phyloP scores from a whole-genome alignment of 2,329 filamentous ascomycete species.

The Apiospora malaysiana region DNA sequence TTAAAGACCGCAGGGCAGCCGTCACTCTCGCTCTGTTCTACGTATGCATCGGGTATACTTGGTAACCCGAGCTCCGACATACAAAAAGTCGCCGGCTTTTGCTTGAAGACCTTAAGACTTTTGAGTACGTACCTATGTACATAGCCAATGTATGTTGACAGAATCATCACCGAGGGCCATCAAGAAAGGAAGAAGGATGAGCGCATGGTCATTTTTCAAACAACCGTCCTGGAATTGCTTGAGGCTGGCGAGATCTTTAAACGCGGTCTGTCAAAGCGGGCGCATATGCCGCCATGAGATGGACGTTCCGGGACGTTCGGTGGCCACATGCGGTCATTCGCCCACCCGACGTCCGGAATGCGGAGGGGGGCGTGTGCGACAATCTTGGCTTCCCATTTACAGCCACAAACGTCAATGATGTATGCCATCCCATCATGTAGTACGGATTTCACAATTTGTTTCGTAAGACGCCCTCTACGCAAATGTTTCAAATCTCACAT shows the following conservation, averaged over 20 bases:
- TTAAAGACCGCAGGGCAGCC: no score
- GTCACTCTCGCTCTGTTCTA: no score
- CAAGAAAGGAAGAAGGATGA: not conserved
- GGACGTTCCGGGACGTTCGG: not conserved
- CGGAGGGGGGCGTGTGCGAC: not conserved
- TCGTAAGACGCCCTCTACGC: constrained; percentile 3
- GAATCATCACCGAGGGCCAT: not conserved
- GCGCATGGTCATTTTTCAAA: not conserved
- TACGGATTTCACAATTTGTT: not conserved
- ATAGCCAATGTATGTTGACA: not conserved
- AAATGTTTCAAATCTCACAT: constrained; percentile 10
- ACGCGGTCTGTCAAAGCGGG: not conserved
- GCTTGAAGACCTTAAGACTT: not conserved
- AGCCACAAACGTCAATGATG: not conserved
- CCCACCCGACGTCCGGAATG: not conserved
- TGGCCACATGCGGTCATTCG: not conserved
- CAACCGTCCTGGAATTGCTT: not conserved
- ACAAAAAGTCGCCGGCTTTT: not conserved
- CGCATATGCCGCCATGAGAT: not conserved
- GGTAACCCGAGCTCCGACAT: no score
- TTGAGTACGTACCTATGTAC: no score
- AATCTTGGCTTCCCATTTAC: constrained; percentile 4
- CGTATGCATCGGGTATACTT: no score
- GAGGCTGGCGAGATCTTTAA: not conserved
- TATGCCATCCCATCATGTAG: not conserved